phyloP scores from a whole-genome alignment of 164 flowering plant species.

The Kingdonia uniflora region DNA sequence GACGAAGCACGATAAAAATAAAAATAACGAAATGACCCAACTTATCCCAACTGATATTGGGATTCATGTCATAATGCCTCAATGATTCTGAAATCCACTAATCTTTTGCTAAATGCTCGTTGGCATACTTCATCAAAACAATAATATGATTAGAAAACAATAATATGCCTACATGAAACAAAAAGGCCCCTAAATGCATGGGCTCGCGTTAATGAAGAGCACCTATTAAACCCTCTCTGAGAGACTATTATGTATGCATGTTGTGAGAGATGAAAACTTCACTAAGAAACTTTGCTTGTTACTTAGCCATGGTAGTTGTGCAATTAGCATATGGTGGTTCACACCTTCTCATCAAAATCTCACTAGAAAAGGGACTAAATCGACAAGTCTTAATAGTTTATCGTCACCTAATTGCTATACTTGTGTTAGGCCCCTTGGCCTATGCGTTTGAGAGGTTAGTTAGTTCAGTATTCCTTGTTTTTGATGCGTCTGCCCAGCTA shows the following conservation, averaged over 20 bases:
- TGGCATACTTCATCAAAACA: background rate
- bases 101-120: too few species aligned
- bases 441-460: slow-evolving; percentile 33
- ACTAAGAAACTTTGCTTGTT: slow-evolving; percentile 10
- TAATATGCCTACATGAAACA: too few species aligned
- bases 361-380: slow-evolving; percentile 29
- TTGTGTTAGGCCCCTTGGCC: slow-evolving; percentile 34
- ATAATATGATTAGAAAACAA: too few species aligned
- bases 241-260: background rate
- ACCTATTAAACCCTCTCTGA: background rate
- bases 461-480: background rate
- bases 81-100: slow-evolving; percentile 12
- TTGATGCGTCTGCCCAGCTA: background rate
- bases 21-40: too few species aligned
- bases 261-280: background rate
- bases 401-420: slow-evolving; percentile 31
- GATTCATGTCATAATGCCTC: slow-evolving; percentile 2
- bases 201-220: too few species aligned
- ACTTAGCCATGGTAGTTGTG: slow-evolving; percentile 24
- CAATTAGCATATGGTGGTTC: slow-evolving; percentile 31
- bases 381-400: slow-evolving; percentile 28
- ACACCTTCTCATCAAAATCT: slow-evolving; percentile 31
- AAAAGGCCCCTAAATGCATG: background rate
- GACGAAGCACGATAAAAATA: too few species aligned
- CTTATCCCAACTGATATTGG: too few species aligned